Percentiles rank a stretch among this genome's conserved stretches.
Conservation (phyloP, 306 rosid species). For the Abrus precatorius region DNA sequence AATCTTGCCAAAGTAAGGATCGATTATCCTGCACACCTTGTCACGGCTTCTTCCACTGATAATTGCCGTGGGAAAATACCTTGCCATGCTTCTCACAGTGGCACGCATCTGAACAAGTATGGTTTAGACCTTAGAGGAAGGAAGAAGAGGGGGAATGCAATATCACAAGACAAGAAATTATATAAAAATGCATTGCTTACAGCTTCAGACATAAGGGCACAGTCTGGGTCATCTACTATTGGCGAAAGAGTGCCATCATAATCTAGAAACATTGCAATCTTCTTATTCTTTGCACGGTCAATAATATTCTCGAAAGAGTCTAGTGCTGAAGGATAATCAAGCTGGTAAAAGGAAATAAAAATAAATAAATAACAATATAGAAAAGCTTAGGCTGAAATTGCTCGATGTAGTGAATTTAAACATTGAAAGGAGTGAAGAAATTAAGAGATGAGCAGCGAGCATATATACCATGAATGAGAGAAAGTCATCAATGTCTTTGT, state of each 20-base stretch:
- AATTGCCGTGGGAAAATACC: slow-evolving; percentile 83
- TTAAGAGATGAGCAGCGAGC: not conserved
- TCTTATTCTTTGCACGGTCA: slow-evolving; percentile 66
- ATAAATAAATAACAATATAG: slow-evolving; percentile 1
- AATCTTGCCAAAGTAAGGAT: not conserved
- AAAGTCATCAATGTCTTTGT: slow-evolving; percentile 63
- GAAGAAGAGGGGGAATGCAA: not conserved
- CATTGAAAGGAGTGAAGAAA: not conserved
- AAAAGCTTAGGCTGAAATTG: not conserved
- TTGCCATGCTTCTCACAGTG: slow-evolving; percentile 70
- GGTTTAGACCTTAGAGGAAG: not conserved
- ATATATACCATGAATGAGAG: slow-evolving; percentile 71
- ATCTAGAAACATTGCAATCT: slow-evolving; percentile 85
- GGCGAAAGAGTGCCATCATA: slow-evolving; percentile 98
- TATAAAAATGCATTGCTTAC: slow-evolving; percentile 55
- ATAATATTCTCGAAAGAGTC: slow-evolving; percentile 64
- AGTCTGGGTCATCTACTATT: slow-evolving; percentile 90
- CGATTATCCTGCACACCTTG: slow-evolving; percentile 56
- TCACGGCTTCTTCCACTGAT: slow-evolving; percentile 95
- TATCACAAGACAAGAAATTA: no score
- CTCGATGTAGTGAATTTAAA: not conserved
- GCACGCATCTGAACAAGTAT: slow-evolving; percentile 71
- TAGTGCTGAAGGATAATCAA: slow-evolving; percentile 86
- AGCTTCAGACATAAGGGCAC: slow-evolving; percentile 76
- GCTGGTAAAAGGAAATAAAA: slow-evolving; percentile 54